phyloP scores from a whole-genome alignment of 139 green algal species.

The Chlamydomonas schloesseri region DNA sequence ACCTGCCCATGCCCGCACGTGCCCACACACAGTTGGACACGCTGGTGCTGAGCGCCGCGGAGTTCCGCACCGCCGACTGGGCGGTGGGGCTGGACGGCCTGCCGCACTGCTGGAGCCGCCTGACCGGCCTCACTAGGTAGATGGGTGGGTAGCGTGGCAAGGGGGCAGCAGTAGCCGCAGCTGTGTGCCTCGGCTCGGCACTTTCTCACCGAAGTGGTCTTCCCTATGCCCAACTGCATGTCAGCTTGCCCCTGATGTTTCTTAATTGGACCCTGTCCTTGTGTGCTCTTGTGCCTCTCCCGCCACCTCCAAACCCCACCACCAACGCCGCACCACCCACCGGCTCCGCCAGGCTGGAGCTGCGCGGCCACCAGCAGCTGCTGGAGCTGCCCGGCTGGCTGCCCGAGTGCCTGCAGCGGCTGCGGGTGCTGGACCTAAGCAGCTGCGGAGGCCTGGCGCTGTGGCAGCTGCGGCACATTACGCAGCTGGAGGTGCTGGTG shows the following conservation, averaged over 20 bases:
- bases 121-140: conserved; percentile 19
- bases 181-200: too few species aligned
- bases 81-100: conserved; percentile 63
- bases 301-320: too few species aligned
- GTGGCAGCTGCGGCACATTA: conserved; percentile 37
- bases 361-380: conserved; percentile 64
- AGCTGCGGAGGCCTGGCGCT: conserved; percentile 53
- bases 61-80: conserved; percentile 49
- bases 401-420: not conserved
- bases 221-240: too few species aligned
- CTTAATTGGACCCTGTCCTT: too few species aligned
- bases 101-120: conserved; percentile 48
- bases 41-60: conserved; percentile 47
- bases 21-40: conserved; percentile 52
- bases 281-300: not conserved
- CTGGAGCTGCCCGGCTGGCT: conserved; percentile 52
- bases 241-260: too few species aligned
- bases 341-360: conserved; percentile 23
- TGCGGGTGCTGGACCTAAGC: conserved; percentile 58
- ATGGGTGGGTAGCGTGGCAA: too few species aligned
- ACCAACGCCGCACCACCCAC: too few species aligned
- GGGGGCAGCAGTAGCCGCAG: too few species aligned
- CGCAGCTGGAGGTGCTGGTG: conserved; percentile 60
- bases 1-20: not conserved
- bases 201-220: too few species aligned